These are phyloP conservation scores for Brassica juncea DNA, from an alignment of 345 rosid species.

Conservation along the genomic window DNA sequence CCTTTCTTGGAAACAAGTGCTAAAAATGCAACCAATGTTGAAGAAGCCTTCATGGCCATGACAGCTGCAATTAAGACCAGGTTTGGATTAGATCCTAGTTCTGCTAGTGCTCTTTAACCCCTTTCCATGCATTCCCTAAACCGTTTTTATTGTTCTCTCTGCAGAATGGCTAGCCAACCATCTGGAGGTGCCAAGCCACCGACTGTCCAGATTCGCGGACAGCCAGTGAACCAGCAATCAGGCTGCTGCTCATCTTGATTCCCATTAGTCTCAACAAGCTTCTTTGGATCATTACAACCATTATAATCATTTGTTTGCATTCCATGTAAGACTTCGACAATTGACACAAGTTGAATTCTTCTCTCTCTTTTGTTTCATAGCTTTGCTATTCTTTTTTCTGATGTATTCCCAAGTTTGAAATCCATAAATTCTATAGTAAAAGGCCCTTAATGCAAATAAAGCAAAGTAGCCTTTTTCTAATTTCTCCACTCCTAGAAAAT, in stretches of 20 bases:
- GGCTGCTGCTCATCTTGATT: slow-evolving; percentile 76
- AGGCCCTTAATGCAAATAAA: background rate
- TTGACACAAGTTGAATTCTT: slow-evolving; percentile 17
- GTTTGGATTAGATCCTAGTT: slow-evolving; percentile 24
- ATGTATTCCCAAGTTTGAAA: background rate
- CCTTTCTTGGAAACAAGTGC: slow-evolving; percentile 91
- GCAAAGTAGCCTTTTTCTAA: background rate
- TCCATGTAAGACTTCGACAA: slow-evolving; percentile 27
- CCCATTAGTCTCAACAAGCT: background rate
- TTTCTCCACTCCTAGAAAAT: background rate
- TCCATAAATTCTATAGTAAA: background rate
- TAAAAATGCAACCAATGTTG: slow-evolving; percentile 68
- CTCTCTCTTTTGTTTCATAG: background rate
- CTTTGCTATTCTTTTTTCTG: slow-evolving; percentile 4
- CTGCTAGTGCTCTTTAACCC: background rate
- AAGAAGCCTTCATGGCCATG: slow-evolving; percentile 87
- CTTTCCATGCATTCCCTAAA: background rate
- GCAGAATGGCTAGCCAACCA: slow-evolving; percentile 82
- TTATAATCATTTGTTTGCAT: slow-evolving; percentile 31
- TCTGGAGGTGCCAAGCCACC: slow-evolving; percentile 64
- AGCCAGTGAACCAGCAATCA: slow-evolving; percentile 73
- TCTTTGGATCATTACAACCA: slow-evolving; percentile 18
- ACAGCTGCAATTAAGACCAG: slow-evolving; percentile 71
- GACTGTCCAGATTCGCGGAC: slow-evolving; percentile 72
- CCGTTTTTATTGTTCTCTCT: background rate